Conservation (phyloP, 495 filamentous ascomycete genomes). For the Amphirosellinia nigrospora region DNA sequence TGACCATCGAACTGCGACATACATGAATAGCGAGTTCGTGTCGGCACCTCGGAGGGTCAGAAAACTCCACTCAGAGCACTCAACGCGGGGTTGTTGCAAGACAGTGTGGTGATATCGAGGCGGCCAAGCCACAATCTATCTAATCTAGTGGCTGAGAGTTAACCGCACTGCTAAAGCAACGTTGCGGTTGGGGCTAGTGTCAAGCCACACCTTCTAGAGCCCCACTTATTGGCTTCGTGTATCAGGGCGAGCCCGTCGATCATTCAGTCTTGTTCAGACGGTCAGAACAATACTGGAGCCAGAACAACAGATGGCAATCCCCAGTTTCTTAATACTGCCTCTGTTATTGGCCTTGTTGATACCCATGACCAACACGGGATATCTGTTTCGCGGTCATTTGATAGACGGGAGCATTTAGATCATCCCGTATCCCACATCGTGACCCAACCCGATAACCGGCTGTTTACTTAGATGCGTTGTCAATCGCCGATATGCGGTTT, state of each 20-base stretch:
- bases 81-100: conserved; percentile 22
- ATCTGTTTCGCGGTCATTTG: conserved; percentile 20
- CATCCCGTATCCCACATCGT: conserved; percentile 14
- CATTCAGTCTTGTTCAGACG: conserved; percentile 11
- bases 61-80: conserved; percentile 3
- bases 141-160: conserved; percentile 13
- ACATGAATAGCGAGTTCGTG: conserved; percentile 22
- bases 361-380: conserved; percentile 23
- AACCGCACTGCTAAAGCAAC: neutral
- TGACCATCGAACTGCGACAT: conserved; percentile 23
- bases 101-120: conserved; percentile 21
- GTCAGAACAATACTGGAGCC: neutral
- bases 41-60: conserved; percentile 19
- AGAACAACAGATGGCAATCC: conserved; percentile 7
- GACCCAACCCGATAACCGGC: conserved; percentile 7
- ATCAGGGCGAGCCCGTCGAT: conserved; percentile 14
- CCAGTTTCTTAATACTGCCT: neutral
- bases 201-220: conserved; percentile 5
- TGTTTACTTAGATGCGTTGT: conserved; percentile 25
- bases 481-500: conserved; percentile 4
- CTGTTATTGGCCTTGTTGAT: conserved; percentile 21
- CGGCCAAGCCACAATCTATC: conserved; percentile 14
- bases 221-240: neutral
- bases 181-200: conserved; percentile 1
- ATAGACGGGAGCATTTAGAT: neutral